Base-by-base conservation (phyloP, 495 filamentous ascomycete genomes). In the Penicillium robsamsonii region DNA sequence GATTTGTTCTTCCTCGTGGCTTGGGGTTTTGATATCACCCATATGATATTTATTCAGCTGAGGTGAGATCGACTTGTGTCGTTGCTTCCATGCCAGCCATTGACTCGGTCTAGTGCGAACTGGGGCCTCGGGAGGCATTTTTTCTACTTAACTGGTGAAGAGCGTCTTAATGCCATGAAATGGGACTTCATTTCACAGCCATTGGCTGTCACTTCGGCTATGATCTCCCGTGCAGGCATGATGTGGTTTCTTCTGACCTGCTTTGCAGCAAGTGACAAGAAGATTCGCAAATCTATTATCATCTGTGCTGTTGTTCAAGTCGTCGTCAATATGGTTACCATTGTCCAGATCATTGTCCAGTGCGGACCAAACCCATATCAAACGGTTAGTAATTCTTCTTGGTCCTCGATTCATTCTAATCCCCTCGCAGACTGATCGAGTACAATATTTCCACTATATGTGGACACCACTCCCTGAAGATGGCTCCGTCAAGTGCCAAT, bases 181-280 rank as follows among this genome's bases (percentile, higher is more conserved):
- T 71, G 60, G 46, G 70, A 72, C 24, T 72, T 68, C 29, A 55
- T 70, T 1, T 73, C 68, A 0, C 71, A 74, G 48, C 72, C 69
- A 0, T 40, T 70, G 13, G 75, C 72, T 73, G 31, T 84, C 70
- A 4, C 74, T 77, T 54, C 78, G 75, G 58, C 79, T 15, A 73
- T 75, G 70, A 41, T 75, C 20, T 75, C 72, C 13, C 62, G 72
- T 2, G 64, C 70, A 6, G 72, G 72, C 27, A 73, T 75, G 72
- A 73, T 70, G 60, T 75, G 70, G 67, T 73, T 72, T 46, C 58
- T 75, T 0, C 55, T 72, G 44, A 73, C 62, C 1, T 75, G 70
- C 27, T 75, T 75, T 29, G 62, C 63, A 2, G 63, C 65, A 9
- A 71, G 67, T 18, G 65, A 73, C 43, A 58, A 59, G 30, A 65